Evolutionary conservation across 2,329 filamentous ascomycete genomes (phyloP).

Genomic region (Colletotrichum limetticola): DNA sequence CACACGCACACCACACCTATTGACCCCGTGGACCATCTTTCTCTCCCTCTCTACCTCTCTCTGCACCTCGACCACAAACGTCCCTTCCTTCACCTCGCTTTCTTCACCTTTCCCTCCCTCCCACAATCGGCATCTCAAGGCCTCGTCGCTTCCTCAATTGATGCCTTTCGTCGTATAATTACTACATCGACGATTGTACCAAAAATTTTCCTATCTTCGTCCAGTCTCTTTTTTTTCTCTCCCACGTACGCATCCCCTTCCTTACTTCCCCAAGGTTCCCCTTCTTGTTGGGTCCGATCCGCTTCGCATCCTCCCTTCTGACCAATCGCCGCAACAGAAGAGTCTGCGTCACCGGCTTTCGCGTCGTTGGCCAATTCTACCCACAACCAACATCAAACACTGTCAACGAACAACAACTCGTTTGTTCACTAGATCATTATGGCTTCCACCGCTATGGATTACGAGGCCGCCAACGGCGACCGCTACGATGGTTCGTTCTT

Average conservation of each 20-base stretch:
- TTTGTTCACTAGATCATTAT: constrained; percentile 50
- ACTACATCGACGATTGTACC: constrained; percentile 24
- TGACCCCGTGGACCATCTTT: background rate
- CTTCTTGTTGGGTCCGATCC: constrained; percentile 8
- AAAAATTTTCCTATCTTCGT: constrained; percentile 38
- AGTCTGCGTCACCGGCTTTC: constrained; percentile 32
- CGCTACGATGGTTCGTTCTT: constrained; percentile 70
- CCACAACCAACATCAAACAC: background rate
- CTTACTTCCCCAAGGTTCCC: constrained; percentile 12
- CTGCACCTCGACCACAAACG: background rate
- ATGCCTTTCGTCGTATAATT: constrained; percentile 10
- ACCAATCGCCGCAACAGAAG: constrained; percentile 31
- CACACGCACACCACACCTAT: background rate
- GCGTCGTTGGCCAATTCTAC: constrained; percentile 22
- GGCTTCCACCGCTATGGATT: constrained; percentile 76
- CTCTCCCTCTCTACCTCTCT: constrained; percentile 3
- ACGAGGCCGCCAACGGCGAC: constrained; percentile 74
- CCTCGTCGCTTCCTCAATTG: constrained; percentile 18
- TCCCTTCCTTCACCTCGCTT: constrained; percentile 32
- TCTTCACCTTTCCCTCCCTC: constrained; percentile 25
- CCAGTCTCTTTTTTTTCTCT: constrained; percentile 25
- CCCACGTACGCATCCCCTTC: background rate
- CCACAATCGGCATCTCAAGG: constrained; percentile 22
- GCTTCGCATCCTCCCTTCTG: constrained; percentile 21
- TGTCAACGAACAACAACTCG: background rate